Evolutionary conservation across 331 rosid genomes (phyloP), one percentile per base, ranked within the genome.

Genomic region (Rhamnella rubrinervis): DNA sequence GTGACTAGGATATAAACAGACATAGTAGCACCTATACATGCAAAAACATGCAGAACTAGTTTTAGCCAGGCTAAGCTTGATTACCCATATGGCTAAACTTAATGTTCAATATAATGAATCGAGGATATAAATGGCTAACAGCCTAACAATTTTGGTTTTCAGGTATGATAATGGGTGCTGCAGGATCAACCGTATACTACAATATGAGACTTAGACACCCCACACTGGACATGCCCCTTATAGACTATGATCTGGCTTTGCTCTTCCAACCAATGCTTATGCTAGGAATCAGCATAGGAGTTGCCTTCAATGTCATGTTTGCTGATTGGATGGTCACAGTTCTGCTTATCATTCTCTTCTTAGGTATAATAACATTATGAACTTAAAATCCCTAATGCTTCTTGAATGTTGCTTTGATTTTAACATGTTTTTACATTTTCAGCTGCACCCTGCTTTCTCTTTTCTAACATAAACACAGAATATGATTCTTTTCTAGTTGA

Each of bases 301-400:
- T 89, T 9, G 91, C 89, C n/a, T 89, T 87, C 77, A 89, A 85
- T 55, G 96, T 89, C 80, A 87, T 89, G 85, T 89, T 89, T 78
- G 96, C 93, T n/a, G 96, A 89, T 71, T 89, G 93, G 93, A 89
- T 89, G 96, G 93, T 89, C 56, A 85, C 96, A 0, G 87, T 89
- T 87, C 81, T 89, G 39, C 91, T 87, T 19, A 89, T 89, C 78
- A 75, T 89, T 51, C 86, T 89, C 50, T 89, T 89, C 80, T 37
- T 89, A 10, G 92, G 96, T 85, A 81, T 31, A 61, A 12, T 26
- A 47, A 52, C 35, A 55, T 7, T 13, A 0, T 9, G 5, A 17
- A 16, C 55, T 26, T 3, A 9, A 16, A 31, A 25, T 20, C 21
- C 40, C 50, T 5, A 18, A 1, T n/a, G 18, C 28, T 23, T 23